Evolutionary conservation across 495 filamentous ascomycete species (phyloP), one percentile per base, ranked within the genome.

Genomic region (Letharia columbiana): DNA sequence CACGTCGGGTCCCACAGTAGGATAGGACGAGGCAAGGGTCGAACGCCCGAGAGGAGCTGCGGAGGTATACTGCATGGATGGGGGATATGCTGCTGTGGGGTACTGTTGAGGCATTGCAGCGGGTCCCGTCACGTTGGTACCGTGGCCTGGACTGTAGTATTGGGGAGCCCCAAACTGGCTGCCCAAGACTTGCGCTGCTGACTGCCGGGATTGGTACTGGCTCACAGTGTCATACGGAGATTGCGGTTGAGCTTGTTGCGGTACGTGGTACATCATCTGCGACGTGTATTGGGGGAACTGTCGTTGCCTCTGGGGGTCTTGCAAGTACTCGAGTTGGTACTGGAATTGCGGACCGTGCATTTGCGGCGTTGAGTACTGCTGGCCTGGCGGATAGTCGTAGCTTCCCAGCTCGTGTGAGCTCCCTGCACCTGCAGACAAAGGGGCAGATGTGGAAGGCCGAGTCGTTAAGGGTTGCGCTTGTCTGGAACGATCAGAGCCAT

Each of bases 121-220:
- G 60, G 84, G 76, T 61, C 84, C 78, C 63, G 87, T 82, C 39
- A 86, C 77, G 70, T 82, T 87, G 69, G 87, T 81, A 74, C 87
- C 81, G 72, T 91, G 89, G 73, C 82, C 82, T 66, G 84, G 78
- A 73, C 77, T 70, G 72, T 93, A 96, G 79, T 95, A 97, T 75
- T 88, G 89, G 81, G 62, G 44, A 72, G 87, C 80, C 52, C 79
- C 79, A 77, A 89, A 88, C 69, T 86, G 86, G 68, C 84, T 83
- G 66, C 87, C 80, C 73, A 94, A 81, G 73, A 91, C 86, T 70
- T 94, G 90, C 72, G 96, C 85, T 85, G 91, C 87, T 80, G 87
- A 84, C 70, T 89, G 90, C 80, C 91, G 89, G 73, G 86, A 80
- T 69, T 83, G 80, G 78, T 91, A 96, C 76, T 88, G 89, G 78